phyloP scores from a whole-genome alignment of 257 asterid species.

The Gentiana dahurica region DNA sequence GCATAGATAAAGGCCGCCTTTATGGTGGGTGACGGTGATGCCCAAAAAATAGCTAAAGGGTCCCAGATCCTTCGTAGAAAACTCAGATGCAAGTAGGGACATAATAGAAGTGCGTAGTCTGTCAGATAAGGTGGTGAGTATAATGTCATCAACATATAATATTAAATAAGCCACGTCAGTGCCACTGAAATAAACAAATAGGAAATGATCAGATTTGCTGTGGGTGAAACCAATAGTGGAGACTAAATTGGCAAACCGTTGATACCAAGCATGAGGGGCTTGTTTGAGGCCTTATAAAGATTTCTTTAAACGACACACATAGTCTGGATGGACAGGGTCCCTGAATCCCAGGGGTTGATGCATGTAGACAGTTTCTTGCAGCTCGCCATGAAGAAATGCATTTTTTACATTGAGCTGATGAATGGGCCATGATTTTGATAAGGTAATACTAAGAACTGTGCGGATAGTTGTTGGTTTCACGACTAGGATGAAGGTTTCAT shows the following conservation, averaged over 20 bases:
- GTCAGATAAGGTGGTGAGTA: no score
- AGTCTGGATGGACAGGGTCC: neutral
- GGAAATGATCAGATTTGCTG: neutral
- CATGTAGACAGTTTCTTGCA: no score
- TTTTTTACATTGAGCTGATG: neutral
- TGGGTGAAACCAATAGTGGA: no score
- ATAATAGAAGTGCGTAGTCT: no score
- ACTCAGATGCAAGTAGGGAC: neutral
- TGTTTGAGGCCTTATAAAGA: neutral
- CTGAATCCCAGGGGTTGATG: neutral
- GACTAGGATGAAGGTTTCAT: no score
- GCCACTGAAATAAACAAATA: no score
- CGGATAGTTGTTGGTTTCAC: no score
- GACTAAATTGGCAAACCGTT: neutral
- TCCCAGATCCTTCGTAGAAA: neutral
- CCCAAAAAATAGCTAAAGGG: neutral
- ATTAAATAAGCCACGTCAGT: no score
- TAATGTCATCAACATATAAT: no score
- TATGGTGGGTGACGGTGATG: neutral
- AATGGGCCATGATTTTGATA: neutral
- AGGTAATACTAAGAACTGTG: neutral
- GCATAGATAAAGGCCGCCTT: neutral
- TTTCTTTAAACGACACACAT: neutral
- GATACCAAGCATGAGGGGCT: slow-evolving; percentile 1
- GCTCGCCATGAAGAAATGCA: neutral